Base-by-base conservation (phyloP, 2,329 filamentous ascomycete genomes). In the Botrytis sinoallii region DNA sequence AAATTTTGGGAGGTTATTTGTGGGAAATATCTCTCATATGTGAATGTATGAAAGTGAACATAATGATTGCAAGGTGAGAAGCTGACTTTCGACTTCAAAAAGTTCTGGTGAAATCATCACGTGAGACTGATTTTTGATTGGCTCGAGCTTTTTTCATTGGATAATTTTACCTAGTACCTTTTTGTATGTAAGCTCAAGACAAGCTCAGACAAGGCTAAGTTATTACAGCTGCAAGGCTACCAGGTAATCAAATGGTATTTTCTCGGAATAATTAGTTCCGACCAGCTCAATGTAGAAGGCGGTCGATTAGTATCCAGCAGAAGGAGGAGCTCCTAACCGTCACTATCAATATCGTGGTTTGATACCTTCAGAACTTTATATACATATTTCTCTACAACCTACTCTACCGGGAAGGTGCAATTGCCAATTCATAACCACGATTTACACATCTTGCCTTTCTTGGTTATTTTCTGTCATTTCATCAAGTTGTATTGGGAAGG, bases 41-140 rank as follows among this genome's bases (percentile, higher is more conserved):
- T 22, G 18, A 32, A 42, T 42, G 38, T 63, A 29, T 63, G 60
- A 68, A 68, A 68, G 66, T 68, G 25, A 68, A 68, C n/a, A 40
- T 29, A 3, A 29, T 48, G 14, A 57, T 16, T 16, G 65, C 20
- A 42, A 57, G 29, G 14, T 20, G 29, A n/a, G 32, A 38, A 35
- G 29, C 40, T 57, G 35, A 42, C 32, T 38, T 42, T 68, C 9
- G 0, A 42, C 29, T 22, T 55, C 25, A n/a, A 52, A 52, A 52
- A 38, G 44, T n/a, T 66, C 18, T 52, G 14, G 10, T 10, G 22
- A 18, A 14, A 8, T 4, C 14, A 16, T 55, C 65, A 68, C 65
- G 46, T 68, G 65, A 68, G n/a, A 22, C 1, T 4, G 2, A 14
- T 1, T 40, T 40, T 29, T 18, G 14, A 29, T 67, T n/a, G 22